Conservation (phyloP, 1,284 basidiomycete genomes). For the Ustilago xerochloae region DNA sequence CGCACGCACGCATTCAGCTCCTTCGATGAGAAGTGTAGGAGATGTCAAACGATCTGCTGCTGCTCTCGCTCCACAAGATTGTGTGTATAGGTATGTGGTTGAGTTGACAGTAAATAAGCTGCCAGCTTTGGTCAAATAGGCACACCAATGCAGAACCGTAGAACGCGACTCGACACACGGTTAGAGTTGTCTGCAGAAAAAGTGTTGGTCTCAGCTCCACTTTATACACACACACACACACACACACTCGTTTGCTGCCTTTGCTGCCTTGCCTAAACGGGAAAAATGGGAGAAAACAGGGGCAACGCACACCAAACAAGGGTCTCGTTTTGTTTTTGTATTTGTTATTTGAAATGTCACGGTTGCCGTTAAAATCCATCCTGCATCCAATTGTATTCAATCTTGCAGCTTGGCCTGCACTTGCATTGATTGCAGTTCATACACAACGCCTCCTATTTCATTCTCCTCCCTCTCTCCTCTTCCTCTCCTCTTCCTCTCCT, state of each 20-base stretch:
- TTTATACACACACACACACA: neutral
- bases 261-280: neutral
- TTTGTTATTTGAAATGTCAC: neutral
- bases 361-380: neutral
- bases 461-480: neutral
- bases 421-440: neutral
- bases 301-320: slow-evolving; percentile 11
- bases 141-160: too few species aligned
- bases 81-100: too few species aligned
- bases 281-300: slow-evolving; percentile 8
- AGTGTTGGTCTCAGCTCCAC: slow-evolving; percentile 36
- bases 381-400: slow-evolving; percentile 6
- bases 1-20: too few species aligned
- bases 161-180: slow-evolving; percentile 12
- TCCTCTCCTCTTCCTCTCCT: neutral
- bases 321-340: neutral
- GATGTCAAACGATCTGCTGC: too few species aligned
- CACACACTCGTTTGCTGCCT: too few species aligned
- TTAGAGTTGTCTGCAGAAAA: neutral
- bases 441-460: slow-evolving; percentile 12
- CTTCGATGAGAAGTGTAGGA: too few species aligned
- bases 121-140: too few species aligned
- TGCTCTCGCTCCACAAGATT: too few species aligned
- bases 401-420: too few species aligned
- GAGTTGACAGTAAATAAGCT: too few species aligned